Base-by-base conservation (phyloP, 768 basidiomycete genomes). In the Macrolepiota dolichaula region DNA sequence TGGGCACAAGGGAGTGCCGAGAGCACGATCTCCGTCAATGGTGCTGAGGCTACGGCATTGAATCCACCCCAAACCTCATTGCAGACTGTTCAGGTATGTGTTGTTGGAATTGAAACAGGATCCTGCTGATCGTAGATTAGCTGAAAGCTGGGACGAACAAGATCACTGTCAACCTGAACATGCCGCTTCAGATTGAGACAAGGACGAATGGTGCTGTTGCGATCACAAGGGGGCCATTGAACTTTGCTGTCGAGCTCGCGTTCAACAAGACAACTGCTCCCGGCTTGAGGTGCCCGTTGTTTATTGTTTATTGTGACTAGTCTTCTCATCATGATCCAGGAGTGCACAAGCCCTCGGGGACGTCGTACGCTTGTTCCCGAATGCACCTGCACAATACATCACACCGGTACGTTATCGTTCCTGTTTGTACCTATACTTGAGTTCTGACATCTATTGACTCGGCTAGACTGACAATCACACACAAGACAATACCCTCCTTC, bases 381-480 rank as follows among this genome's bases (percentile, higher is more conserved):
- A 77, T 56, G 77, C 73, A 1, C 76, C 76, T 5, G 54, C 71
- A 10, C 61, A 70, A 54, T 76, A 73, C 51, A 55, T 79, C 46
- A 77, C 75, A 4, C 67, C 74, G 2, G 76, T 77, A 66, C 44
- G 76, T 51, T 40, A n/a, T 36, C 1, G 40, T 49, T 10, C 42
- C 38, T 27, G 29, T 9, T 44, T 27, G 29, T 9, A 17, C 22
- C 15, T 19, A 15, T 27, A 50, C 27, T 55, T 55, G 9, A 51
- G 22, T 9, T 12, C 52, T 61, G 3, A 42, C 36, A n/a, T n/a
- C 3, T n/a, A 22, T 10, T 55, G 7, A 22, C n/a, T 13, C 22
- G 15, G 0, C 17, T 50, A 79, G 77, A 76, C 70, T 51, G 77
- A 78, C 51, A 73, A 74, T 25, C 71, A 78, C 62, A 77, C 77